phyloP scores from a whole-genome alignment of 495 filamentous ascomycete genomes.

The Penicillium tannophilum region DNA sequence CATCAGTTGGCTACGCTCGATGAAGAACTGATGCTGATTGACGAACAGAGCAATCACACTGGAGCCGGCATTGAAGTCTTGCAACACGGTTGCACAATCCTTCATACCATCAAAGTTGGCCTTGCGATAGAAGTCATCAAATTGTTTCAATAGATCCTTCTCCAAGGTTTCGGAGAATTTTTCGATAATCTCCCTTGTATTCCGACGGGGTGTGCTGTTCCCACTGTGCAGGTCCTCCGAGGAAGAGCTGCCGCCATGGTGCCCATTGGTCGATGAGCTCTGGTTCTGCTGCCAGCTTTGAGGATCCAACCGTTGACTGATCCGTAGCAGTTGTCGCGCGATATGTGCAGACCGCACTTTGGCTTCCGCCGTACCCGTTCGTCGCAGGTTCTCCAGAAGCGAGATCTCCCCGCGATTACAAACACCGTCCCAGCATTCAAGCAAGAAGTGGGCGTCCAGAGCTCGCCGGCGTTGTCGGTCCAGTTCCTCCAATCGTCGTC shows the following conservation, averaged over 20 bases:
- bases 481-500: constrained; percentile 88
- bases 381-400: constrained; percentile 76
- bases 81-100: constrained; percentile 87
- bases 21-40: constrained; percentile 99
- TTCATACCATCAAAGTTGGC: constrained; percentile 96
- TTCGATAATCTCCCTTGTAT: constrained; percentile 89
- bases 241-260: constrained; percentile 36
- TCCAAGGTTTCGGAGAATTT: constrained; percentile 96
- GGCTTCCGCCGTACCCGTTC: constrained; percentile 77
- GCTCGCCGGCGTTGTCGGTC: constrained; percentile 89
- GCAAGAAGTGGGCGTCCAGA: constrained; percentile 89
- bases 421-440: constrained; percentile 94
- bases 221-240: constrained; percentile 41
- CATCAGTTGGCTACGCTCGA: constrained; percentile 85
- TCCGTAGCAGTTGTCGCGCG: constrained; percentile 82
- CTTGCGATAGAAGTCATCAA: constrained; percentile 92
- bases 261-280: constrained; percentile 54
- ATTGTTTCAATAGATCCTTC: constrained; percentile 92
- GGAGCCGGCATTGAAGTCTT: constrained; percentile 93
- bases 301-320: constrained; percentile 81
- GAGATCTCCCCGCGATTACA: constrained; percentile 80
- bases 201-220: constrained; percentile 47
- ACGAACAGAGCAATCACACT: constrained; percentile 95
- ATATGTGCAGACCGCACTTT: constrained; percentile 89
- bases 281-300: constrained; percentile 65